Conservation (phyloP, 164 flowering plant species). For the Dillenia turbinata region DNA sequence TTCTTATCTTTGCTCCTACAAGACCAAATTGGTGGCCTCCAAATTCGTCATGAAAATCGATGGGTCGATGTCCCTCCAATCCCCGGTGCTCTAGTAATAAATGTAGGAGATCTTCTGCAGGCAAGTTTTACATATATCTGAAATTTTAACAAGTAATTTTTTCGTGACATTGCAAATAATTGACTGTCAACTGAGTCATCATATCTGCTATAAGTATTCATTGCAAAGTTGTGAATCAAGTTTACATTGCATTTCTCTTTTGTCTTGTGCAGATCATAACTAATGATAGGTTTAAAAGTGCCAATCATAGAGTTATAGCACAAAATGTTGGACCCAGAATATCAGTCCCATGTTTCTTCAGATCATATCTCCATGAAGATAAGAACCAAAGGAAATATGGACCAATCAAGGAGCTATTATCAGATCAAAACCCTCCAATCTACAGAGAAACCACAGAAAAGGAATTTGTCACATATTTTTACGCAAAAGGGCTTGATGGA, state of each 20-base stretch:
- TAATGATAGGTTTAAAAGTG: slow-evolving; percentile 6
- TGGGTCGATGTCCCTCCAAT: slow-evolving; percentile 28
- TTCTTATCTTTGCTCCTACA: slow-evolving; percentile 32
- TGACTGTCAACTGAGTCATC: no score
- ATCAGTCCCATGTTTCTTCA: slow-evolving; percentile 8
- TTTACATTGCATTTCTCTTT: no score
- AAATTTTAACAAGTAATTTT: no score
- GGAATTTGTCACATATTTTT: not conserved
- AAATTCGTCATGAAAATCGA: slow-evolving; percentile 16
- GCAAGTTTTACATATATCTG: not conserved
- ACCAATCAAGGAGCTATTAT: slow-evolving; percentile 14
- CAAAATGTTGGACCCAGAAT: slow-evolving; percentile 3
- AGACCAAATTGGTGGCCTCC: slow-evolving; percentile 28
- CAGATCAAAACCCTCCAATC: not conserved
- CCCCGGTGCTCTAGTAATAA: slow-evolving; percentile 23
- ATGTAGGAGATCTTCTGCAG: slow-evolving; percentile 27
- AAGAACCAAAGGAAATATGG: slow-evolving; percentile 2
- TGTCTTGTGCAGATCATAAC: not conserved
- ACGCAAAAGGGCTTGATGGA: slow-evolving; percentile 6
- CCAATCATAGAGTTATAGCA: slow-evolving; percentile 1
- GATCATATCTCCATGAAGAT: not conserved
- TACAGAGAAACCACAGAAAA: not conserved
- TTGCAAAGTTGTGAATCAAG: no score
- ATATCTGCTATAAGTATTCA: no score
- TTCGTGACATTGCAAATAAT: no score